A percentile compares a stretch with the other conserved stretches of the same genome.
Evolutionary conservation across 192 early-diverging fungal species (phyloP).

Genomic region (Anaeromyces robustus): DNA sequence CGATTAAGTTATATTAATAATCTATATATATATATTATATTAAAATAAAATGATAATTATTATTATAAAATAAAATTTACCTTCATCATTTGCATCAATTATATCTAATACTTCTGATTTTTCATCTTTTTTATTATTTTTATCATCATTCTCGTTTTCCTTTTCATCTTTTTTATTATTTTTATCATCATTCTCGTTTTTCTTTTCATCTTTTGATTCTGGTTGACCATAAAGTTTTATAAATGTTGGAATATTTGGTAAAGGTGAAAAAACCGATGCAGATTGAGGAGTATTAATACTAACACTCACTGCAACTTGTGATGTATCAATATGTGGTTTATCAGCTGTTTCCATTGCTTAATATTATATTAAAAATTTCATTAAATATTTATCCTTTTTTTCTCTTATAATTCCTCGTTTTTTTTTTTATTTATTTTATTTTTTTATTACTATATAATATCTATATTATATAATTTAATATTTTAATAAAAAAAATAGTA

Average conservation of each 20-base stretch:
- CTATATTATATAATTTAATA: no score
- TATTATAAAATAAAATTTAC: background rate
- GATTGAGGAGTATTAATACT: background rate
- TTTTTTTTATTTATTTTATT: no score
- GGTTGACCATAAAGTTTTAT: background rate
- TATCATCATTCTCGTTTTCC: background rate
- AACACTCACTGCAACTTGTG: background rate
- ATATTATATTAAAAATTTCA: no score
- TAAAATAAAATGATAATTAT: background rate
- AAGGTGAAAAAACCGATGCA: background rate
- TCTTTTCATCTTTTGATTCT: background rate
- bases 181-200: background rate
- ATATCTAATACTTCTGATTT: background rate
- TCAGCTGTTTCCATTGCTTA: no score
- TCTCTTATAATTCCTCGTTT: no score
- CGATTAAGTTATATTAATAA: no score
- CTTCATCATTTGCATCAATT: background rate
- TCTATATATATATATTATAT: no score
- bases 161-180: background rate
- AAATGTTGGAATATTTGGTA: background rate
- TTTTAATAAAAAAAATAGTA: no score
- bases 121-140: background rate
- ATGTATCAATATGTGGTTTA: background rate
- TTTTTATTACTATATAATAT: no score
- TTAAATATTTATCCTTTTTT: no score